Evolutionary conservation across 495 filamentous ascomycete genomes (phyloP).

Genomic region (Ascobolus immersus): DNA sequence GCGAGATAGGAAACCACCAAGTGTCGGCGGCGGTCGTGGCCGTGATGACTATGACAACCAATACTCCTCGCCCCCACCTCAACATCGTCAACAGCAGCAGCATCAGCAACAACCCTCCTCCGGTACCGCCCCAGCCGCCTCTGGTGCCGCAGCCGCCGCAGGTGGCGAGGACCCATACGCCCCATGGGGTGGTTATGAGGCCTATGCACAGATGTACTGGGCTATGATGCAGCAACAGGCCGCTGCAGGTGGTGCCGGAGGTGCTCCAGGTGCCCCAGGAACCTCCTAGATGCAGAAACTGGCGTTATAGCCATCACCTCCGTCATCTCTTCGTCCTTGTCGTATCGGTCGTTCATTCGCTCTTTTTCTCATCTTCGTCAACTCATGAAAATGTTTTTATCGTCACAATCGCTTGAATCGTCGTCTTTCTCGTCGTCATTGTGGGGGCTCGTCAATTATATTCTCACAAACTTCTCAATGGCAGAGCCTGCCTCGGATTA

Average conservation of each 20-base stretch:
- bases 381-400: no score
- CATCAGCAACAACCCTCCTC: slow-evolving; percentile 6
- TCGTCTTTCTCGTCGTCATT: no score
- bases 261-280: not conserved
- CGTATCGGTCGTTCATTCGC: no score
- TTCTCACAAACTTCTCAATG: no score
- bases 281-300: not conserved
- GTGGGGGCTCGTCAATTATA: no score
- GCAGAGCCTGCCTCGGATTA: no score
- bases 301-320: no score
- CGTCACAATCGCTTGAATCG: no score
- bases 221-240: slow-evolving; percentile 14
- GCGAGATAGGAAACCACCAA: not conserved
- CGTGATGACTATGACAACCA: slow-evolving; percentile 7
- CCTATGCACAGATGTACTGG: slow-evolving; percentile 16
- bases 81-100: slow-evolving; percentile 6
- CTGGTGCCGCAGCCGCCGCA: not conserved
- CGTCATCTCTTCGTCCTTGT: no score
- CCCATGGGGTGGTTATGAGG: slow-evolving; percentile 15
- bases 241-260: slow-evolving; percentile 9
- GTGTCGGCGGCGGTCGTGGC: not conserved
- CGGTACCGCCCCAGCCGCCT: not conserved
- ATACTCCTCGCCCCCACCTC: slow-evolving; percentile 10
- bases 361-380: no score
- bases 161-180: slow-evolving; percentile 12